Evolutionary conservation across 306 rosid species (phyloP).

Genomic region (Corylus heterophylla): DNA sequence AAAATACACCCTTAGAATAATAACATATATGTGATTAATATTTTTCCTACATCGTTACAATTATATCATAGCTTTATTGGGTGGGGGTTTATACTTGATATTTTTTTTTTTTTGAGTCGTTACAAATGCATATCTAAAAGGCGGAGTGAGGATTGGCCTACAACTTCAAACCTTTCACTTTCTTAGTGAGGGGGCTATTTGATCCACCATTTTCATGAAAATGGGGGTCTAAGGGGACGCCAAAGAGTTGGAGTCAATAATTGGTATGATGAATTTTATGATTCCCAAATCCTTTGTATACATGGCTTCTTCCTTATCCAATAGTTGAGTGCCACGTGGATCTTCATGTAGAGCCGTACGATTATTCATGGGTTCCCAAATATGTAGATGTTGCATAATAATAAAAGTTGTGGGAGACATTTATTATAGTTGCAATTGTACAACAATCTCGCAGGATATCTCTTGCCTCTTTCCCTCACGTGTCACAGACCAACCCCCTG

Average conservation of each 20-base stretch:
- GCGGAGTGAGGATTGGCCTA: conserved; percentile 17
- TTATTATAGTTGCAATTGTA: not conserved
- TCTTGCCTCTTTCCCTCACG: not conserved
- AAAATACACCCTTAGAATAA: no score
- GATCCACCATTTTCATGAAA: conserved; percentile 27
- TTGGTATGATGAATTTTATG: conserved; percentile 18
- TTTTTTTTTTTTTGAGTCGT: no score
- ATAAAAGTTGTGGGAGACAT: not conserved
- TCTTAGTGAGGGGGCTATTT: conserved; percentile 22
- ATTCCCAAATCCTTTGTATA: not conserved
- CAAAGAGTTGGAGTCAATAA: conserved; percentile 34
- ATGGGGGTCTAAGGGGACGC: conserved; percentile 33
- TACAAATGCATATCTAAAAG: conserved; percentile 15
- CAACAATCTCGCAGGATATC: not conserved
- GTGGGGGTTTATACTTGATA: no score
- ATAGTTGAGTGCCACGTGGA: not conserved
- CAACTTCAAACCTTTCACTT: conserved; percentile 26
- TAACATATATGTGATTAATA: no score
- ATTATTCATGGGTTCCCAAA: not conserved
- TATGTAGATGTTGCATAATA: not conserved
- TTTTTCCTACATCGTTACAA: no score
- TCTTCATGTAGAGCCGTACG: not conserved
- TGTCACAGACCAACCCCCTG: not conserved
- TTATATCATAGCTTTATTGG: no score
- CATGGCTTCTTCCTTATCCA: conserved; percentile 13